These are phyloP conservation scores for Phyllachora maydis DNA, from an alignment of 2,329 filamentous ascomycete genomes.

Conservation along the genomic window DNA sequence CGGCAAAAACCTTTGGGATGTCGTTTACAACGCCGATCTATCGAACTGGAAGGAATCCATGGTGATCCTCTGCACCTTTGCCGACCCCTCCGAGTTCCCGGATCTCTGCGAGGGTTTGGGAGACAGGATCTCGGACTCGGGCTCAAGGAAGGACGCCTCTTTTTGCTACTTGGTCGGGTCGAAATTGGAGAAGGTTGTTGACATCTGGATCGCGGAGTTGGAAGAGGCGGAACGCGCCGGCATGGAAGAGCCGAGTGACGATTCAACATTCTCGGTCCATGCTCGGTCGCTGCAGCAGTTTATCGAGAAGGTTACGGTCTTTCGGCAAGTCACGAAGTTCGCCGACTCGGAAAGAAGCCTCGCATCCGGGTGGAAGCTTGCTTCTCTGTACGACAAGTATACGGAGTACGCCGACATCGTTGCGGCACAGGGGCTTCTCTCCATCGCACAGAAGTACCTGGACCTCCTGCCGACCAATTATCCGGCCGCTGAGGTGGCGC, in stretches of 20 bases:
- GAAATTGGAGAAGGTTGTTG: conserved; percentile 91
- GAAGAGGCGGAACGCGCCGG: conserved; percentile 63
- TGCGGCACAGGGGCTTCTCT: conserved; percentile 71
- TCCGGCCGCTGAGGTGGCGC: conserved; percentile 68
- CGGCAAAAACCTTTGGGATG: conserved; percentile 92
- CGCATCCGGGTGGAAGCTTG: conserved; percentile 71
- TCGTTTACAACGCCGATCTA: conserved; percentile 89
- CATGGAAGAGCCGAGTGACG: conserved; percentile 45
- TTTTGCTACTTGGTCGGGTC: conserved; percentile 95
- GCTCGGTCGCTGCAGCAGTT: conserved; percentile 76
- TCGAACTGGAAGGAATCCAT: conserved; percentile 93
- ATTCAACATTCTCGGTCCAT: conserved; percentile 81
- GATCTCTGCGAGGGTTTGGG: conserved; percentile 90
- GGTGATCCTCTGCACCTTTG: conserved; percentile 89
- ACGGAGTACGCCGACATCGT: conserved; percentile 93
- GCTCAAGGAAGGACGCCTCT: conserved; percentile 68
- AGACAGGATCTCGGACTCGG: conserved; percentile 67
- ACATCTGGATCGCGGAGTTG: conserved; percentile 82
- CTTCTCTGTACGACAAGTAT: conserved; percentile 80
- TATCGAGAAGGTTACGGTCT: conserved; percentile 95
- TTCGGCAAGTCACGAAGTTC: conserved; percentile 87
- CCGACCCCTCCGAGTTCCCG: conserved; percentile 74
- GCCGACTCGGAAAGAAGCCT: conserved; percentile 54
- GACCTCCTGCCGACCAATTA: conserved; percentile 69
- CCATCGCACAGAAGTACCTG: conserved; percentile 78